Evolutionary conservation across 176 grass and related monocot species (phyloP), one percentile per base, ranked within the genome.

Genomic region (Luzula sylvatica): DNA sequence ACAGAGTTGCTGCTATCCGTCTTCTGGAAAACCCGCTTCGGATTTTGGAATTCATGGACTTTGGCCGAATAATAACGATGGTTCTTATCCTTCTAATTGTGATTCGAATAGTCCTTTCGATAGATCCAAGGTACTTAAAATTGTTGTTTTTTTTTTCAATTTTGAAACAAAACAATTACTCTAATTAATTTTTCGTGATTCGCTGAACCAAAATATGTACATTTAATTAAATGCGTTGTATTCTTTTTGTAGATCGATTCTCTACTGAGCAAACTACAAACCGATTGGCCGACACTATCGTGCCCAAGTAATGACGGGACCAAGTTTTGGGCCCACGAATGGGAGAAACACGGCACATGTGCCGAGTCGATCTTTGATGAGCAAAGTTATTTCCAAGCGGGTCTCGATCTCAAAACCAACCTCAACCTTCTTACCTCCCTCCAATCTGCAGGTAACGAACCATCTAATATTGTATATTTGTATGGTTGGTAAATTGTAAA

Each of bases 31-130:
- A 75, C 92, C 92, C 21, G 58, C 62, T 45, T 76, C 81, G 3
- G 85, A 96, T 66, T 96, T 96, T 38, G 85, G 92, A 35, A 96
- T 96, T 81, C 92, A 96, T 32, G 92, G 92, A 2, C 75, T 96
- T 7, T 96, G 92, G 92, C 92, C 92, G 8, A 96, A 96, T 75
- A 67, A 87, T 61, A 58, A 89, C 43, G 92, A 89, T 40, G 92
- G 92, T 1, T 58, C 85, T 1, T 96, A 89, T 55, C 92, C 92
- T n/a, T 80, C 87, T 61, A 89, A 82, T 54, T 96, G 92, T 57
- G 50, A 80, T 52, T 55, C 81, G 7, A 15, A 50, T 15, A 56
- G 1, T 57, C 50, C 24, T 23, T 96, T 82, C 46, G 72, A 89
- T 61, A 21, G 69, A 2, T 80, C 77, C 12, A 81, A 96, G 85